Percentiles rank a stretch among this genome's conserved stretches.
Conservation (phyloP, 495 filamentous ascomycete genomes). For the Lentithecium fluviatile region DNA sequence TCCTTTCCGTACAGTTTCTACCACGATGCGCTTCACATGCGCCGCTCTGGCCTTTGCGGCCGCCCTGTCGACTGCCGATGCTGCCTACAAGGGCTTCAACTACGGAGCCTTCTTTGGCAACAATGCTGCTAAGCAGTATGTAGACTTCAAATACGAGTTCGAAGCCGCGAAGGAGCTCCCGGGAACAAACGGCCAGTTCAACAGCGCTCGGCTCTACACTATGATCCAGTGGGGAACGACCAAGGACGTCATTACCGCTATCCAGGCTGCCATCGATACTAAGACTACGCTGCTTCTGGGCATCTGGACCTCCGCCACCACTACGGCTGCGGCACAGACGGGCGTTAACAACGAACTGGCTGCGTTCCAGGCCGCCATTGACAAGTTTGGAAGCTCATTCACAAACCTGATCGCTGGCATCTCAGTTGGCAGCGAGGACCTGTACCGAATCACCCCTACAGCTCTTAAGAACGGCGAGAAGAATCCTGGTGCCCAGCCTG, state of each 20-base stretch:
- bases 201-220: conserved; percentile 66
- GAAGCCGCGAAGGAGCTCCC: conserved; percentile 64
- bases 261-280: conserved; percentile 75
- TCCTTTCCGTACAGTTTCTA: conserved; percentile 2
- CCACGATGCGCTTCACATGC: conserved; percentile 26
- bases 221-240: conserved; percentile 61
- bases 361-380: conserved; percentile 64
- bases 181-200: conserved; percentile 67
- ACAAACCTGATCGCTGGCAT: conserved; percentile 71
- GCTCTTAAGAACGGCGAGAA: conserved; percentile 50
- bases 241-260: conserved; percentile 62
- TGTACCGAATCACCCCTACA: conserved; percentile 73
- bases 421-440: conserved; percentile 86
- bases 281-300: conserved; percentile 72
- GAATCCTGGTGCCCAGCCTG: conserved; percentile 59
- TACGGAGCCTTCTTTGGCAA: conserved; percentile 65
- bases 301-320: conserved; percentile 66
- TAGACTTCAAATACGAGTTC: conserved; percentile 72
- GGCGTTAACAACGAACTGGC: conserved; percentile 65
- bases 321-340: conserved; percentile 46
- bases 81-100: conserved; percentile 70
- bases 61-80: conserved; percentile 35
- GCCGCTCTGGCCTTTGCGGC: conserved; percentile 32
- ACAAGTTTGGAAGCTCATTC: conserved; percentile 61
- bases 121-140: conserved; percentile 59